Evolutionary conservation across 495 filamentous ascomycete genomes (phyloP).

Genomic region (Lasiosphaeriaceae sp.): DNA sequence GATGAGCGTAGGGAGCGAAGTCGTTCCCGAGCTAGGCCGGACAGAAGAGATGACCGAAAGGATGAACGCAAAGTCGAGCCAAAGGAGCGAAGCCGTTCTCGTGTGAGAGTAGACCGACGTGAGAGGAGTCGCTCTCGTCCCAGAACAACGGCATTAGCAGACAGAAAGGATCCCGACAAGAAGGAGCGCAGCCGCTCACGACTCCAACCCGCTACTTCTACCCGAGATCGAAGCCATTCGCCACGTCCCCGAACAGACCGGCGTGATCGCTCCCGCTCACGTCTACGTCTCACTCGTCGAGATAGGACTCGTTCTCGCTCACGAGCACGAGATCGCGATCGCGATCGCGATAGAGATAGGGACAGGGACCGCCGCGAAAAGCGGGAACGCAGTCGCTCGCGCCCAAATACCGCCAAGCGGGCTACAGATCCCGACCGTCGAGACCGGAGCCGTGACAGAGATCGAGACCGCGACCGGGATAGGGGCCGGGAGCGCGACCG

Average conservation of each 20-base stretch:
- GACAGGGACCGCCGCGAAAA: slow-evolving; percentile 23
- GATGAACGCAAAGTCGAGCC: slow-evolving; percentile 19
- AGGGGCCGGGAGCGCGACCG: slow-evolving; percentile 25
- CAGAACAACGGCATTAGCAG: slow-evolving; percentile 7
- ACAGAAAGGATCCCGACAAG: slow-evolving; percentile 12
- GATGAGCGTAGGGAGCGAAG: slow-evolving; percentile 21
- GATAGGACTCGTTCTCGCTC: slow-evolving; percentile 21
- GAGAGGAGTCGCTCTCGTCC: slow-evolving; percentile 9
- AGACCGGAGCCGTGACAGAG: slow-evolving; percentile 21
- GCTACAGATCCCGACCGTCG: slow-evolving; percentile 17
- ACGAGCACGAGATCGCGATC: slow-evolving; percentile 14
- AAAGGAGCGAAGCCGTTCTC: slow-evolving; percentile 29
- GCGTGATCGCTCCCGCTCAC: slow-evolving; percentile 26
- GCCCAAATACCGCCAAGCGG: neutral
- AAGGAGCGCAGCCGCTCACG: slow-evolving; percentile 34
- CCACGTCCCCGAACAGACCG: slow-evolving; percentile 25
- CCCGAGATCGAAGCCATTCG: slow-evolving; percentile 26
- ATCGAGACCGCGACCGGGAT: slow-evolving; percentile 15
- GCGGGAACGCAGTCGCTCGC: slow-evolving; percentile 32
- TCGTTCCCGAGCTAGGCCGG: slow-evolving; percentile 5
- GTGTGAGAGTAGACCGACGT: slow-evolving; percentile 25
- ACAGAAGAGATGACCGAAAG: slow-evolving; percentile 13
- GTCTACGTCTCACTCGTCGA: slow-evolving; percentile 15
- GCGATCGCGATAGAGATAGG: slow-evolving; percentile 9
- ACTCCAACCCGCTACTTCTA: neutral